Evolutionary conservation across 345 rosid species (phyloP), one percentile per base, ranked within the genome.

Genomic region (Nephelium lappaceum): DNA sequence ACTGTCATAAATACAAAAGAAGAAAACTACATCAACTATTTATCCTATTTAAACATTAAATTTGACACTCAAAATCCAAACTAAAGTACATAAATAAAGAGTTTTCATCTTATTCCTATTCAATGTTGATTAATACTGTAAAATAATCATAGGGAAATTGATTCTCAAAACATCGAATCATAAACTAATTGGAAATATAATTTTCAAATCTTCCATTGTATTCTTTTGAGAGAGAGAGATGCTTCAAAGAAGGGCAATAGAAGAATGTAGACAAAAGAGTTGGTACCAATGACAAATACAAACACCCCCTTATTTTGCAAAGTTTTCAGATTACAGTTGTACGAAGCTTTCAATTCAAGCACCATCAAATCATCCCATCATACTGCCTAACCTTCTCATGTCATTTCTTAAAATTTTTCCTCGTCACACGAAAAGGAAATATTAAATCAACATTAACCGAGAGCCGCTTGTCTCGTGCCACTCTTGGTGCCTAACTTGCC

Each of bases 401-500:
- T 8, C 43, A 41, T 60, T 60, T 31, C 5, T 38, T 39, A 31
- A 45, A 45, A 45, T 45, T 7, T 45, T 45, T 45, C 11, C 12
- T 7, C 51, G 38, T 62, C 27, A 41, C 47, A 67, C 41, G 53
- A 41, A 16, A 51, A 51, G 0, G 18, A 51, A 51, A 51, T 51
- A 51, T 51, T 8, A 11, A 11, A 11, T 51, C 7, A 11, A 51
- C 4, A 11, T 51, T 1, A 45, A 45, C 4, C 5, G 12, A 51
- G 18, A 51, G 57, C 16, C 57, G 57, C 57, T 51, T 11, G 57
- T 14, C 7, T 11, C 18, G 4, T 49, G 23, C 14, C 38, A 15
- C 62, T 36, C 63, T 31, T 69, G 16, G 42, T 19, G 51, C 83
- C 88, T 81, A 80, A 75, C 85, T 78, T 84, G 86, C 74, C 72